phyloP scores from a whole-genome alignment of 108 stramenopile genomes.

The Stephanodiscus triporus region DNA sequence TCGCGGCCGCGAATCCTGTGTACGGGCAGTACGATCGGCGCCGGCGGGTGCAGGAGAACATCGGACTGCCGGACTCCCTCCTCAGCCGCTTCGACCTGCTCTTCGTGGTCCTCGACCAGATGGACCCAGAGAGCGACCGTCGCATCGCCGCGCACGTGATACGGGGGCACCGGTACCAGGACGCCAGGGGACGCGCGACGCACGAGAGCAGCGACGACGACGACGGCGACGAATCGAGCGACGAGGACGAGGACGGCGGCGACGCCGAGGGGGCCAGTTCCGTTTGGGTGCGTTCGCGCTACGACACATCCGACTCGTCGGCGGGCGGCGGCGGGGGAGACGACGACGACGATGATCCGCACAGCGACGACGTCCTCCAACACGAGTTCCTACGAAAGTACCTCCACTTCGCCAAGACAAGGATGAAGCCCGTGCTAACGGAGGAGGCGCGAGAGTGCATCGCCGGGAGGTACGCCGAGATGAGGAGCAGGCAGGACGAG shows the following conservation, averaged over 20 bases:
- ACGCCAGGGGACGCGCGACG: conserved; percentile 68
- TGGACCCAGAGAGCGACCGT: conserved; percentile 95
- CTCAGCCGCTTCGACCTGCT: conserved; percentile 99
- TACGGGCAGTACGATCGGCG: conserved; percentile 99
- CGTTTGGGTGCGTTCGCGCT: conserved; percentile 73
- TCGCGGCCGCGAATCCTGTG: conserved; percentile 99
- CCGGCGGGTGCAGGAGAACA: conserved; percentile 96
- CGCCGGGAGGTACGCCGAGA: conserved; percentile 94
- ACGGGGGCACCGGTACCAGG: conserved; percentile 91
- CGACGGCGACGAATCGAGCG: conserved; percentile 67
- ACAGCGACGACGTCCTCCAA: conserved; percentile 78
- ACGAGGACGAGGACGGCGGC: conserved; percentile 46
- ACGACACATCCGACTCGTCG: conserved; percentile 13
- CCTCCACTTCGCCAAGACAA: conserved; percentile 95
- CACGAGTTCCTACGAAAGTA: conserved; percentile 98
- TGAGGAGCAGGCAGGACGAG: conserved; percentile 92
- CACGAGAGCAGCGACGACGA: conserved; percentile 86
- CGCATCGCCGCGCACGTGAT: conserved; percentile 96
- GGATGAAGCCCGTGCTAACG: conserved; percentile 89
- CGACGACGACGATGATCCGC: conserved; percentile 62
- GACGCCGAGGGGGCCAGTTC: conserved; percentile 56
- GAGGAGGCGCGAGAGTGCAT: conserved; percentile 95
- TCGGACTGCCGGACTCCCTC: conserved; percentile 98
- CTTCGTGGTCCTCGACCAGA: conserved; percentile 99
- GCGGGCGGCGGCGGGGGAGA: neutral